A percentile compares a stretch with the other conserved stretches of the same genome.
Conservation (phyloP, 495 filamentous ascomycete species). For the Amphirosellinia nigrospora region DNA sequence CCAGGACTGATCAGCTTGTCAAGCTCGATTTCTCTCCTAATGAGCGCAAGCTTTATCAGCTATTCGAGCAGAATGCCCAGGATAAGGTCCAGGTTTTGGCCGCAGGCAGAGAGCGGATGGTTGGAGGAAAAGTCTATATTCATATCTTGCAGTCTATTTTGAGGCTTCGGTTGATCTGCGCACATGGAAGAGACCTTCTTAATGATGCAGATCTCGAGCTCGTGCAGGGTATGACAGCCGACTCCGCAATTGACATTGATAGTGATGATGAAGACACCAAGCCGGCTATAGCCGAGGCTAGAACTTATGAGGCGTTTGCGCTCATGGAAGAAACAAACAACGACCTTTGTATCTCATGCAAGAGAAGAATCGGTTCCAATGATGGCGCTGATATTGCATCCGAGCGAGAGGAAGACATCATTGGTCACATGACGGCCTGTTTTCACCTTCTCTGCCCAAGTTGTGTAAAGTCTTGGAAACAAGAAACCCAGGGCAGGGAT, state of each 20-base stretch:
- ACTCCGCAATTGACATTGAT: constrained; percentile 86
- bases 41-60: constrained; percentile 61
- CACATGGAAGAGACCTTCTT: constrained; percentile 88
- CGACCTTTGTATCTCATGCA: constrained; percentile 73
- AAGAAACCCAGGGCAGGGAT: constrained; percentile 42
- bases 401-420: constrained; percentile 64
- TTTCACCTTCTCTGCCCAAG: constrained; percentile 78
- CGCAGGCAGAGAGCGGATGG: constrained; percentile 59
- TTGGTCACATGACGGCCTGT: constrained; percentile 83
- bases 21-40: constrained; percentile 60
- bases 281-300: constrained; percentile 60
- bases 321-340: constrained; percentile 78
- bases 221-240: constrained; percentile 76
- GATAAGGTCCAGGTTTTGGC: constrained; percentile 60
- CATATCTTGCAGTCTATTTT: constrained; percentile 90
- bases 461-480: constrained; percentile 66
- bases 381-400: constrained; percentile 58
- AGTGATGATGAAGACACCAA: constrained; percentile 67
- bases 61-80: constrained; percentile 59
- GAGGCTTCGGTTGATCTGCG: constrained; percentile 86
- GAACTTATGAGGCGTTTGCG: constrained; percentile 81
- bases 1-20: constrained; percentile 73
- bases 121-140: constrained; percentile 84
- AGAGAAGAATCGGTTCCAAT: constrained; percentile 61
- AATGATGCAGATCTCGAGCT: constrained; percentile 78